These are phyloP conservation scores for Fusarium decemcellulare DNA, from an alignment of 2,329 filamentous ascomycete genomes.

Conservation along the genomic window DNA sequence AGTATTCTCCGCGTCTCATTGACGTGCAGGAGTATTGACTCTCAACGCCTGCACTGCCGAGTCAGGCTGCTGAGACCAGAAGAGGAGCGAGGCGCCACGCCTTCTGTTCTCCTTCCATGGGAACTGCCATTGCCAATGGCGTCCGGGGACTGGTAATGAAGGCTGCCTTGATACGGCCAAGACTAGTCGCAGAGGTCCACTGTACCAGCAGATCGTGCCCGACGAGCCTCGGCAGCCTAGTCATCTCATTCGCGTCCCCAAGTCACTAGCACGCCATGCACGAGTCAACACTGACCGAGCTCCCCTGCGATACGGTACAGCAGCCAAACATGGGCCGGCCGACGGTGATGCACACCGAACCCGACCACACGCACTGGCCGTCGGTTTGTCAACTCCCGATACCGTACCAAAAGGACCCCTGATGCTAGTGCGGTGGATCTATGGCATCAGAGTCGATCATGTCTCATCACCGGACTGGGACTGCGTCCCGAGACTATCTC, in stretches of 20 bases:
- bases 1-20: not conserved
- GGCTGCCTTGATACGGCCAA: not conserved
- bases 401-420: conserved; percentile 1
- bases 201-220: not conserved
- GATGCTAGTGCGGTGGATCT: conserved; percentile 3
- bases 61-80: not conserved
- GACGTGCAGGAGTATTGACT: not conserved
- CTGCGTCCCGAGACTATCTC: not conserved
- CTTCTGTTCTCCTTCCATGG: not conserved
- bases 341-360: not conserved
- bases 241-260: not conserved
- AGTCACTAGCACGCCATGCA: not conserved
- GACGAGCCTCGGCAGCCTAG: not conserved
- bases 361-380: not conserved
- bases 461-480: not conserved
- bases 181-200: not conserved
- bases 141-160: not conserved
- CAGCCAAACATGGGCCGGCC: not conserved
- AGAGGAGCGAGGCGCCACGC: conserved; percentile 2
- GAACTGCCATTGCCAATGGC: not conserved
- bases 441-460: not conserved
- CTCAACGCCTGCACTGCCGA: not conserved
- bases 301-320: not conserved
- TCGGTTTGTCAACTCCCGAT: not conserved
- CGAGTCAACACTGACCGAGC: not conserved